A percentile compares a stretch with the other conserved stretches of the same genome.
Evolutionary conservation across 768 basidiomycete species (phyloP).

Genomic region (Vishniacozyma victoriae): DNA sequence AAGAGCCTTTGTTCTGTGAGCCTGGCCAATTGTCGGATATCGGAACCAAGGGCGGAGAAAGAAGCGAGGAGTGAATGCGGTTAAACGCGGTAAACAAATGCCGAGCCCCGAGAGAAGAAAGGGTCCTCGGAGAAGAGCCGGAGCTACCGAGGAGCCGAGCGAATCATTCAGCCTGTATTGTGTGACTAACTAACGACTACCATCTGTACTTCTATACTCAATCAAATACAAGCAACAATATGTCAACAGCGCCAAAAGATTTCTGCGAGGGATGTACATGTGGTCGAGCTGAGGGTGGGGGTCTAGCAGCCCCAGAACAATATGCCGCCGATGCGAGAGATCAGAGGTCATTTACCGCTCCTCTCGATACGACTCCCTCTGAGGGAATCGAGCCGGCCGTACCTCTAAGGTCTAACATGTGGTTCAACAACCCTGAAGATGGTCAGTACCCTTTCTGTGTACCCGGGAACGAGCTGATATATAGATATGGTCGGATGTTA

Average conservation of each 20-base stretch:
- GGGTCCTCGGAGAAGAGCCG: too few species aligned
- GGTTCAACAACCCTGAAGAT: slow-evolving; percentile 38
- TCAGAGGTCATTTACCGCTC: slow-evolving; percentile 28
- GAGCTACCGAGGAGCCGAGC: too few species aligned
- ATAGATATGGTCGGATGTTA: slow-evolving; percentile 35
- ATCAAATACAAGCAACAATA: not conserved
- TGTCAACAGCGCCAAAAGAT: not conserved
- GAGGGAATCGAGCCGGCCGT: slow-evolving; percentile 37
- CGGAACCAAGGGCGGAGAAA: too few species aligned
- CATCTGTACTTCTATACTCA: not conserved
- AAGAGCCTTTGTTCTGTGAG: too few species aligned
- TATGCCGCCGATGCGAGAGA: not conserved
- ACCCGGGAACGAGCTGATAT: not conserved
- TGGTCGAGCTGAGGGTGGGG: slow-evolving; percentile 16
- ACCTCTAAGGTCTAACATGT: slow-evolving; percentile 34
- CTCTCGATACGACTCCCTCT: slow-evolving; percentile 19
- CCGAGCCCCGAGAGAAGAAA: too few species aligned
- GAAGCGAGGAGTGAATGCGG: too few species aligned
- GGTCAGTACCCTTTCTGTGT: slow-evolving; percentile 8
- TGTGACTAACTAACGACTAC: too few species aligned
- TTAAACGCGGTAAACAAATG: too few species aligned
- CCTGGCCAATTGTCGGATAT: too few species aligned
- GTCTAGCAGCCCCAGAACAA: slow-evolving; percentile 3
- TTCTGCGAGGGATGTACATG: slow-evolving; percentile 30
- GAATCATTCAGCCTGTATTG: too few species aligned